Evolutionary conservation across 2,329 filamentous ascomycete species (phyloP).

Genomic region (Ophiocordyceps unilateralis): DNA sequence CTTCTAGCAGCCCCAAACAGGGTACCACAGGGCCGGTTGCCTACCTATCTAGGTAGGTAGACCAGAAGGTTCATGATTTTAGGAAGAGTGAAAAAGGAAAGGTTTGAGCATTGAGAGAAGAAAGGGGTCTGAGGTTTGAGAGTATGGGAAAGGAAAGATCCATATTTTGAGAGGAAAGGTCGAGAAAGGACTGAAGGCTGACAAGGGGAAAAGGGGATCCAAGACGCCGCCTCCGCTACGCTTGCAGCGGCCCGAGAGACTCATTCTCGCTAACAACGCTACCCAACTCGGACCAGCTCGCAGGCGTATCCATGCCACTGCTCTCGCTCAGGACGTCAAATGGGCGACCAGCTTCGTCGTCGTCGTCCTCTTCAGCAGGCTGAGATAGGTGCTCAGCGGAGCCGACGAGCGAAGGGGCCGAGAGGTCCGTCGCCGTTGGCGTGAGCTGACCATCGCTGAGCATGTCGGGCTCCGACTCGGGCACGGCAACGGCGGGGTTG

Average conservation of each 20-base stretch:
- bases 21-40: not conserved
- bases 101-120: too few relatives aligned
- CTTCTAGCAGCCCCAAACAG: not conserved
- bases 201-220: not conserved
- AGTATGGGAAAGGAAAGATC: too few relatives aligned
- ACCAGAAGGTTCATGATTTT: not conserved
- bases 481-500: conserved; percentile 29
- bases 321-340: conserved; percentile 43
- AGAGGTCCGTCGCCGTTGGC: conserved; percentile 35
- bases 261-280: conserved; percentile 43
- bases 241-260: conserved; percentile 13
- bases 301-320: conserved; percentile 40
- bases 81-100: too few relatives aligned
- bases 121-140: too few relatives aligned
- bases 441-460: conserved; percentile 37
- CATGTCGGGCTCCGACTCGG: conserved; percentile 33
- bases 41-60: not conserved
- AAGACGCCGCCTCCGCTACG: conserved; percentile 5
- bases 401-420: conserved; percentile 27
- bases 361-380: too few relatives aligned
- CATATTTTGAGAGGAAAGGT: too few relatives aligned
- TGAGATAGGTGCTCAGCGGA: conserved; percentile 30
- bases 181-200: too few relatives aligned
- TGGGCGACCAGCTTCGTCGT: conserved; percentile 19
- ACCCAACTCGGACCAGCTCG: conserved; percentile 48